These are phyloP conservation scores for Fusarium dlaminii DNA, from an alignment of 2,329 filamentous ascomycete genomes.

Conservation along the genomic window DNA sequence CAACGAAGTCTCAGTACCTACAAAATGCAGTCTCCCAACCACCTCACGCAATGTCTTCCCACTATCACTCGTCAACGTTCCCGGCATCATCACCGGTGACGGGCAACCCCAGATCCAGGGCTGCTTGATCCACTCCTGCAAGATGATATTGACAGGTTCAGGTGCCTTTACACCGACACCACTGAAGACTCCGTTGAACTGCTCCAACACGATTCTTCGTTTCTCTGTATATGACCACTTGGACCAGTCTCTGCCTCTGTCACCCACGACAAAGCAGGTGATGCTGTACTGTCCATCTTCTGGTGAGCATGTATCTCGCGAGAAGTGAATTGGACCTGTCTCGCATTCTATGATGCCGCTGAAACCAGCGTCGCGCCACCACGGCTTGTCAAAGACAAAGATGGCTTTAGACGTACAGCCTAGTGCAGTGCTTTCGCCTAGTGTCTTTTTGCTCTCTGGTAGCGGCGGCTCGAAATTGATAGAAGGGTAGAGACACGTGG, in stretches of 20 bases:
- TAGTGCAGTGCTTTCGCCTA: constrained; percentile 44
- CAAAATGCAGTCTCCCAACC: constrained; percentile 42
- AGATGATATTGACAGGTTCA: constrained; percentile 25
- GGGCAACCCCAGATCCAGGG: constrained; percentile 25
- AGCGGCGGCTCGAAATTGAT: constrained; percentile 43
- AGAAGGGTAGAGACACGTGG: constrained; percentile 35
- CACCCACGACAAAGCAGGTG: constrained; percentile 47
- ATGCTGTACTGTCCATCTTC: constrained; percentile 42
- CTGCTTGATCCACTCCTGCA: constrained; percentile 33
- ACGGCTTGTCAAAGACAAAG: constrained; percentile 54
- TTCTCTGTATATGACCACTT: constrained; percentile 10
- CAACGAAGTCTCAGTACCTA: constrained; percentile 35
- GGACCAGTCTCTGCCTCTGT: constrained; percentile 37
- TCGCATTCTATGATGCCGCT: constrained; percentile 54
- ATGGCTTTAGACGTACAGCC: constrained; percentile 51
- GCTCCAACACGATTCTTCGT: neutral
- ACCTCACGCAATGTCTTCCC: constrained; percentile 43
- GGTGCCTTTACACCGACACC: constrained; percentile 11
- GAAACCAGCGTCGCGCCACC: constrained; percentile 55
- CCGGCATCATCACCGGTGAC: constrained; percentile 31
- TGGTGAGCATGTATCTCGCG: constrained; percentile 39
- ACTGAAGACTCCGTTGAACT: constrained; percentile 22
- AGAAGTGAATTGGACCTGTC: constrained; percentile 42
- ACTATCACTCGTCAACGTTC: constrained; percentile 6
- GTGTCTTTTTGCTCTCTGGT: constrained; percentile 39